These are phyloP conservation scores for Phlyctochytrium bullatum DNA, from an alignment of 192 early-diverging fungal species.

Conservation along the genomic window DNA sequence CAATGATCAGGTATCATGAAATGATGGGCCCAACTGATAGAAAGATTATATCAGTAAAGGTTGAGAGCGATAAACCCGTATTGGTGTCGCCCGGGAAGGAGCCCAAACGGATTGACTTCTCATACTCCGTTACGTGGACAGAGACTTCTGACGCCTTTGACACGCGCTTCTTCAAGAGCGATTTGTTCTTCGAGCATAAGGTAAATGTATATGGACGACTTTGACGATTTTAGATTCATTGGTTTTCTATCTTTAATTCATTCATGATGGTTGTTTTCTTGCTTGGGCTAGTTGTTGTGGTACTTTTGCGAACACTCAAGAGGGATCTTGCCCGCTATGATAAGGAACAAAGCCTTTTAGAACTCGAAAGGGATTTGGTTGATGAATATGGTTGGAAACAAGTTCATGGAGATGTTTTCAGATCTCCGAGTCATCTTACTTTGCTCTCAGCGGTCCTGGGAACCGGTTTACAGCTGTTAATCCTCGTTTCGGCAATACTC, in stretches of 20 bases:
- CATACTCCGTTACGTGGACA: conserved; percentile 69
- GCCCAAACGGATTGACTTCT: conserved; percentile 51
- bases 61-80: conserved; percentile 37
- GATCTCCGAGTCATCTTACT: conserved; percentile 73
- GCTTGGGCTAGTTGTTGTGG: conserved; percentile 85
- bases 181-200: conserved; percentile 82
- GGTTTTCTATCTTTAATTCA: conserved; percentile 94
- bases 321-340: conserved; percentile 95
- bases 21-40: background rate
- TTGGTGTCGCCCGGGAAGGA: conserved; percentile 8
- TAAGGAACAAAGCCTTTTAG: conserved; percentile 15
- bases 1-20: conserved; percentile 44
- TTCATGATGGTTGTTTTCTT: conserved; percentile 91
- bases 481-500: conserved; percentile 34
- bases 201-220: conserved; percentile 37
- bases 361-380: conserved; percentile 64
- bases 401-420: conserved; percentile 97
- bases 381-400: conserved; percentile 99
- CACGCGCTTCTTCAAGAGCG: conserved; percentile 82
- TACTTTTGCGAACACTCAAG: conserved; percentile 83
- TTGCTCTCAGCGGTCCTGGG: conserved; percentile 79
- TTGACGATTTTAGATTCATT: conserved; percentile 64
- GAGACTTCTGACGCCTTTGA: conserved; percentile 53
- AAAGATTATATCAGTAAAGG: conserved; percentile 55
- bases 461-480: conserved; percentile 64